Evolutionary conservation across 2,329 filamentous ascomycete species (phyloP).

Genomic region (Cryoendolithus antarcticus): DNA sequence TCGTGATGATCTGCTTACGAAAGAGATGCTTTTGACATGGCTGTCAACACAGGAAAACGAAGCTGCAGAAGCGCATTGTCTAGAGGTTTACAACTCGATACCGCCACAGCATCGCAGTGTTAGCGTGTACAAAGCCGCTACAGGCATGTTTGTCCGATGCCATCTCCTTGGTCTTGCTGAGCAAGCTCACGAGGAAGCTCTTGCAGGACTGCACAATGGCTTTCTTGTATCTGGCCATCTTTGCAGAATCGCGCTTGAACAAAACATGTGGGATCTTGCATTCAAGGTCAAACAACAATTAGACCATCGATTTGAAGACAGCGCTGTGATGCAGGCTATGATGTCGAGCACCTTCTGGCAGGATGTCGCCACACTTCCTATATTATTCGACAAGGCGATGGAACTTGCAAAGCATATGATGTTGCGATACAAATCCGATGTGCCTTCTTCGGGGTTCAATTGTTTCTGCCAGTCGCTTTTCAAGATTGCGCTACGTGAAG

Average conservation of each 20-base stretch:
- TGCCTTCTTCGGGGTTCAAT: slow-evolving; percentile 1
- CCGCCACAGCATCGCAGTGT: slow-evolving; percentile 10
- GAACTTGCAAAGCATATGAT: slow-evolving; percentile 5
- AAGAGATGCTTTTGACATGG: slow-evolving; percentile 17
- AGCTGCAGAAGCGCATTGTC: slow-evolving; percentile 11
- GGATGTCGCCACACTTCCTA: slow-evolving; percentile 9
- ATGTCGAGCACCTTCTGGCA: slow-evolving; percentile 13
- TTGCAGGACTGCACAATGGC: slow-evolving; percentile 14
- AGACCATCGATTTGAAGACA: slow-evolving; percentile 3
- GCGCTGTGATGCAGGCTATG: neutral
- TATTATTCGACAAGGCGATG: slow-evolving; percentile 9
- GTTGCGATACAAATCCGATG: slow-evolving; percentile 2
- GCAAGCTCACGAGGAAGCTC: slow-evolving; percentile 15
- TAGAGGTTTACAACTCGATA: slow-evolving; percentile 15
- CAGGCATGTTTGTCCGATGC: slow-evolving; percentile 10
- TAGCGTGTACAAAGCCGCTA: slow-evolving; percentile 11
- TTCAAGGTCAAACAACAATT: slow-evolving; percentile 7
- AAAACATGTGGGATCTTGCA: slow-evolving; percentile 10
- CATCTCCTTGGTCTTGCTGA: slow-evolving; percentile 7
- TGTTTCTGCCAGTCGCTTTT: slow-evolving; percentile 8
- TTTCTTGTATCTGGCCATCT: slow-evolving; percentile 12
- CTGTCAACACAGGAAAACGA: slow-evolving; percentile 9
- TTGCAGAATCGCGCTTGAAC: slow-evolving; percentile 10
- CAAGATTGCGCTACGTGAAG: slow-evolving; percentile 9
- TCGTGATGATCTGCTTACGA: slow-evolving; percentile 12